These are phyloP conservation scores for Ilex asprella DNA, from an alignment of 257 asterid genomes.

Conservation along the genomic window DNA sequence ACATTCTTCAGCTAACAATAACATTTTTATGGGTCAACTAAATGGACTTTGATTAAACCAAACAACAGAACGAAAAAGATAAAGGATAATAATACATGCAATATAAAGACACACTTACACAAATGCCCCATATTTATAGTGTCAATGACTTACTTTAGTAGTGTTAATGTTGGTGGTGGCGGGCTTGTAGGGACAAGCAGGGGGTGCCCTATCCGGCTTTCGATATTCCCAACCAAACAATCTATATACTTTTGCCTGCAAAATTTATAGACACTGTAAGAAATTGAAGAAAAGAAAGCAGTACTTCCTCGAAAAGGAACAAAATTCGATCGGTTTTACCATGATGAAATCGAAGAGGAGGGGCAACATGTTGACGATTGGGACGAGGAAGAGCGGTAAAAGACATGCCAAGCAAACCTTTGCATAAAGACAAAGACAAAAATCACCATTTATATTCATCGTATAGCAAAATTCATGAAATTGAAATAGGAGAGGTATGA, in stretches of 20 bases:
- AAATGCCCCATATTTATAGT: no score
- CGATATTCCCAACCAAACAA: slow-evolving; percentile 84
- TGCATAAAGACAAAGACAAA: neutral
- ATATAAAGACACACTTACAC: no score
- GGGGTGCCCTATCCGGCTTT: slow-evolving; percentile 76
- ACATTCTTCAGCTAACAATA: no score
- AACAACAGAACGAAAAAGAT: no score
- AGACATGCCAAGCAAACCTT: slow-evolving; percentile 90
- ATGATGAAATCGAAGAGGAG: slow-evolving; percentile 65
- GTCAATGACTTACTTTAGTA: no score
- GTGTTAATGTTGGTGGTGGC: slow-evolving; percentile 30
- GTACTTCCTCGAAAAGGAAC: no score
- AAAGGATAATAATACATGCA: no score
- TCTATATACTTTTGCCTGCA: slow-evolving; percentile 71
- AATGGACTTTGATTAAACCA: no score
- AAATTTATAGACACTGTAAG: neutral
- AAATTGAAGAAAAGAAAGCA: no score
- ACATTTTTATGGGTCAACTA: no score
- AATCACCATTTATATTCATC: no score
- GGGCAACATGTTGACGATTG: slow-evolving; percentile 83
- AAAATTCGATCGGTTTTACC: slow-evolving; percentile 29
- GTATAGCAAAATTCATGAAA: no score
- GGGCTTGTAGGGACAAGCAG: slow-evolving; percentile 84
- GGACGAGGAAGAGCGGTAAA: slow-evolving; percentile 84
- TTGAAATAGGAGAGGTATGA: neutral